Evolutionary conservation across 768 basidiomycete species (phyloP).

Genomic region (Jaapia argillacea): DNA sequence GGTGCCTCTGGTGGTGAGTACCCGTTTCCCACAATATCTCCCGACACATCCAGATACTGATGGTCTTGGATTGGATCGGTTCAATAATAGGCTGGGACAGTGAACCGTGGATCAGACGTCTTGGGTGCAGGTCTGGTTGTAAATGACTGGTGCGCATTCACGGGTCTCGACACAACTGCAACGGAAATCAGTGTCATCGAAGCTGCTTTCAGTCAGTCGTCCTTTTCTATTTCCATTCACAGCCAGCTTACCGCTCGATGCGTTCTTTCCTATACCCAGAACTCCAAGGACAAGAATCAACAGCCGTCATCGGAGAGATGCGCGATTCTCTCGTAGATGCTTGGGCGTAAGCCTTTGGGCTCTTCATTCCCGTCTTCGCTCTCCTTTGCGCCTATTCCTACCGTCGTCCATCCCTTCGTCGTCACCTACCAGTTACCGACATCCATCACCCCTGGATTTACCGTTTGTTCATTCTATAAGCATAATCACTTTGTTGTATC

Average conservation of each 20-base stretch:
- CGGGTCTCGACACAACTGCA: slow-evolving; percentile 98
- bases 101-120: slow-evolving; percentile 97
- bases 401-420: no score
- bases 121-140: slow-evolving; percentile 96
- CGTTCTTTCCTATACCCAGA: slow-evolving; percentile 39
- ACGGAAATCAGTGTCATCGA: slow-evolving; percentile 98
- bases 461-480: no score
- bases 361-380: no score
- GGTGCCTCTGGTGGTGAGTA: slow-evolving; percentile 84
- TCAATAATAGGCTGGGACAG: slow-evolving; percentile 78
- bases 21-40: not conserved
- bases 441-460: no score
- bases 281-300: slow-evolving; percentile 75
- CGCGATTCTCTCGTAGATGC: slow-evolving; percentile 74
- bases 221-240: slow-evolving; percentile 1
- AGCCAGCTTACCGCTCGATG: slow-evolving; percentile 4
- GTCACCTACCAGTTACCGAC: no score
- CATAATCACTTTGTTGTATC: no score
- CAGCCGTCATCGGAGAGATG: slow-evolving; percentile 86
- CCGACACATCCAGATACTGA: no score
- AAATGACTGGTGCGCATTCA: slow-evolving; percentile 99
- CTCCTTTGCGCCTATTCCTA: no score
- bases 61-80: slow-evolving; percentile 1
- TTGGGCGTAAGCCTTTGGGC: slow-evolving; percentile 23
- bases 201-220: slow-evolving; percentile 83